Evolutionary conservation across 495 filamentous ascomycete species (phyloP).

Genomic region (Melanomma pulvis-pyrius): DNA sequence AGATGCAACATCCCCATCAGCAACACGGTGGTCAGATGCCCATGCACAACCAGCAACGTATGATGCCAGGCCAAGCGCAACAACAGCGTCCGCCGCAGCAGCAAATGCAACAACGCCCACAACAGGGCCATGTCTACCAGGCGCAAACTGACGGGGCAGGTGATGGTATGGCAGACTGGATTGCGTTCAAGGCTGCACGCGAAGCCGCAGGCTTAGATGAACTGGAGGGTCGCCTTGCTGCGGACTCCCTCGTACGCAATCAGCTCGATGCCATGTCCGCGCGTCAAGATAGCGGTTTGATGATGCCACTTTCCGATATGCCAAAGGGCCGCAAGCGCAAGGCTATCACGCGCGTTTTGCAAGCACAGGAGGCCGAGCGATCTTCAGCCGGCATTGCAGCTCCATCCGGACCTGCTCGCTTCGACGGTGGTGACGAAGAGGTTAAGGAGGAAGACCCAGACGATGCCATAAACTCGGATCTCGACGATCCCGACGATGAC

Average conservation of each 20-base stretch:
- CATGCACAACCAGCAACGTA: conserved; percentile 17
- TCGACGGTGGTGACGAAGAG: conserved; percentile 73
- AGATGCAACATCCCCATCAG: conserved; percentile 18
- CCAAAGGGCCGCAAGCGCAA: conserved; percentile 45
- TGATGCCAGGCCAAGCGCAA: conserved; percentile 22
- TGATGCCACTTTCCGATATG: conserved; percentile 61
- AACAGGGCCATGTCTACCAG: conserved; percentile 33
- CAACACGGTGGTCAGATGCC: conserved; percentile 18
- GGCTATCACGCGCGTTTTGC: conserved; percentile 36
- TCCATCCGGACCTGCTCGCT: conserved; percentile 51
- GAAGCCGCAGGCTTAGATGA: conserved; percentile 52
- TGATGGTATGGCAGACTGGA: conserved; percentile 59
- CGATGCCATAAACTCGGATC: conserved; percentile 97
- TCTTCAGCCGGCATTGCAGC: not conserved
- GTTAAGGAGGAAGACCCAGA: conserved; percentile 63
- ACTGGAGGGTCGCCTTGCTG: conserved; percentile 53
- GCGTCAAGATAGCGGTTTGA: conserved; percentile 77
- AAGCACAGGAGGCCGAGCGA: conserved; percentile 27
- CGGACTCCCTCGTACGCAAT: conserved; percentile 63
- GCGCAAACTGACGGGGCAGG: conserved; percentile 76
- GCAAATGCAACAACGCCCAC: conserved; percentile 38
- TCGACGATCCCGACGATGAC: conserved; percentile 91
- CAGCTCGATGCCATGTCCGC: conserved; percentile 69
- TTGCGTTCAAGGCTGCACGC: conserved; percentile 58
- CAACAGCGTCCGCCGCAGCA: conserved; percentile 44